Evolutionary conservation across 345 rosid species (phyloP).

Genomic region (Combretum micranthum): DNA sequence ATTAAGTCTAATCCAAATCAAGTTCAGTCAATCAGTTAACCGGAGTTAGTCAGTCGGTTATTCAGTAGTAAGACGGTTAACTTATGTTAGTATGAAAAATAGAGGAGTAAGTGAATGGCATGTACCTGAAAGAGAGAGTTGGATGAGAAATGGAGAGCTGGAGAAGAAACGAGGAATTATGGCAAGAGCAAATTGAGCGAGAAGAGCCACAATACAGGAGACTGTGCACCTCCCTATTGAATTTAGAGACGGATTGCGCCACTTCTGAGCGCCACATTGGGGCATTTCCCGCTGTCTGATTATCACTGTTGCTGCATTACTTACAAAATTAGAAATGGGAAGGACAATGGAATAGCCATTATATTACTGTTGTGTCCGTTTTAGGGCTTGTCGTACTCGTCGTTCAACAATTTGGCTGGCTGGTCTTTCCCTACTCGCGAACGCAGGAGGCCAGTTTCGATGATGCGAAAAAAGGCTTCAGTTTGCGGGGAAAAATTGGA

Average conservation of each 20-base stretch:
- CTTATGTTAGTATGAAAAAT: background rate
- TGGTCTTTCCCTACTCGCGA: too few relatives aligned
- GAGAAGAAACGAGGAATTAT: constrained; percentile 39
- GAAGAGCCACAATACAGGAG: constrained; percentile 32
- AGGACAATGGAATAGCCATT: too few relatives aligned
- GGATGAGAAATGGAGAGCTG: constrained; percentile 26
- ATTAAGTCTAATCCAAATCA: background rate
- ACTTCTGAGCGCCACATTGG: constrained; percentile 9
- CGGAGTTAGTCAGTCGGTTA: background rate
- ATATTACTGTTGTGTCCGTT: too few relatives aligned
- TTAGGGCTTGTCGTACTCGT: too few relatives aligned
- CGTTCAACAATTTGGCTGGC: too few relatives aligned
- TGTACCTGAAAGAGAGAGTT: constrained; percentile 40
- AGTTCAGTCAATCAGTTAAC: too few relatives aligned
- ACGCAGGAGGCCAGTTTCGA: too few relatives aligned
- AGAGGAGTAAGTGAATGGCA: background rate
- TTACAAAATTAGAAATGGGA: too few relatives aligned
- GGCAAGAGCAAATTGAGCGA: constrained; percentile 36
- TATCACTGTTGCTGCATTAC: background rate
- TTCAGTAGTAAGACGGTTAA: background rate
- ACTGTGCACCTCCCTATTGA: constrained; percentile 22
- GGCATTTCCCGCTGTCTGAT: constrained; percentile 17
- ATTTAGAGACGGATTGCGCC: constrained; percentile 2
- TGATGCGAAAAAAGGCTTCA: too few relatives aligned
- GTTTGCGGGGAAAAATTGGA: too few relatives aligned